phyloP scores from a whole-genome alignment of 495 filamentous ascomycete species.

The Tuber calosporum region DNA sequence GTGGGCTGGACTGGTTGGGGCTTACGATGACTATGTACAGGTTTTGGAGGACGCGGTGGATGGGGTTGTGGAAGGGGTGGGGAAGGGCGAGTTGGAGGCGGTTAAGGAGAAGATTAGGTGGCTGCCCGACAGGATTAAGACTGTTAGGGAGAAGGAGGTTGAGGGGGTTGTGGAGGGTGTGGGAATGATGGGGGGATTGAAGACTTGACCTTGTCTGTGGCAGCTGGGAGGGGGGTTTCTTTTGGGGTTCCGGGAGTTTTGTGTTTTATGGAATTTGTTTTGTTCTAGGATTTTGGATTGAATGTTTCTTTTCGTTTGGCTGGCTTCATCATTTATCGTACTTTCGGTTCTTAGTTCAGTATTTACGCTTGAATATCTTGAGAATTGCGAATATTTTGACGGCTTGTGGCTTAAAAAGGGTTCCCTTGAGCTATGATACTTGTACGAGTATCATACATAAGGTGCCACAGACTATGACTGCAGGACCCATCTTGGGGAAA shows the following conservation, averaged over 20 bases:
- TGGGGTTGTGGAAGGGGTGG: background rate
- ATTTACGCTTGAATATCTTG: background rate
- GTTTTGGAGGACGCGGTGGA: slow-evolving; percentile 2
- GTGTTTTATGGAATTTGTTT: background rate
- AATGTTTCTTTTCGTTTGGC: background rate
- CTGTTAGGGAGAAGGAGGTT: slow-evolving; percentile 62
- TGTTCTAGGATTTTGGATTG: background rate
- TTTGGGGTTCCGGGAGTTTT: background rate
- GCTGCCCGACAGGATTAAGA: slow-evolving; percentile 57
- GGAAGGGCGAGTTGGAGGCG: slow-evolving; percentile 47
- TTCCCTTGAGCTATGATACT: background rate
- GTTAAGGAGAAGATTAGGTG: slow-evolving; percentile 60
- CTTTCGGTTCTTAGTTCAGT: background rate
- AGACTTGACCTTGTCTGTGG: slow-evolving; percentile 47
- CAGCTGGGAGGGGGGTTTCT: background rate
- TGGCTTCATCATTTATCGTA: background rate
- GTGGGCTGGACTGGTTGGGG: slow-evolving; percentile 71
- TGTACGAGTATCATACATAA: too few relatives aligned
- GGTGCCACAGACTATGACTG: background rate
- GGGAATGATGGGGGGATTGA: slow-evolving; percentile 94
- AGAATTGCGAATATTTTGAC: background rate
- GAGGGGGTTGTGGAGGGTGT: slow-evolving; percentile 80
- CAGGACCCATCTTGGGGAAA: slow-evolving; percentile 1
- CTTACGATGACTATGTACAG: slow-evolving; percentile 52
- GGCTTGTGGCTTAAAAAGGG: background rate